phyloP scores from a whole-genome alignment of 805 yeast species.

The Danielozyma ontarioensis region DNA sequence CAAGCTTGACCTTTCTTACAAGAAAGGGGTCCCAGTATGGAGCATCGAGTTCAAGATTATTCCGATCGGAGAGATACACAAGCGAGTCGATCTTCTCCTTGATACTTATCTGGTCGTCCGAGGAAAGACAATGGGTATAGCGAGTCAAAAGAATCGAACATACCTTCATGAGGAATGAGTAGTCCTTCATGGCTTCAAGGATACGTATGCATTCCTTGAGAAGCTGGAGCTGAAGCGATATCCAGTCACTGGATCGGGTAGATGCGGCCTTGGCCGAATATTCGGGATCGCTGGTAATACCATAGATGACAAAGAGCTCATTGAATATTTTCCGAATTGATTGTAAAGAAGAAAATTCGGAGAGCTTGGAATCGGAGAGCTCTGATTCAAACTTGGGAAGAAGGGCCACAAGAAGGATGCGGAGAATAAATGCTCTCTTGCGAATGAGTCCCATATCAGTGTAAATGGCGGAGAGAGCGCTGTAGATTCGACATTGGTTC shows the following conservation, averaged over 20 bases:
- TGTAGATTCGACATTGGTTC: constrained; percentile 59
- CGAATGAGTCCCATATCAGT: constrained; percentile 55
- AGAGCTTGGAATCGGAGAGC: not conserved
- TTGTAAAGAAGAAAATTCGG: too few relatives aligned
- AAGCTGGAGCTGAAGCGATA: constrained; percentile 49
- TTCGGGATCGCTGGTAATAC: constrained; percentile 40
- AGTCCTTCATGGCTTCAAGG: constrained; percentile 48
- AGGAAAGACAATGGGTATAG: constrained; percentile 48
- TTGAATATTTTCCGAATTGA: constrained; percentile 41
- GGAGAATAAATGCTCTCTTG: constrained; percentile 64
- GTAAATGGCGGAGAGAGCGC: constrained; percentile 62
- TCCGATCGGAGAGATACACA: constrained; percentile 15
- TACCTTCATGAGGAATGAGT: constrained; percentile 31
- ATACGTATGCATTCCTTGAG: constrained; percentile 48
- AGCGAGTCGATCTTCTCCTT: constrained; percentile 24
- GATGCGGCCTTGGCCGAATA: constrained; percentile 13
- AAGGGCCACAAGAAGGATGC: constrained; percentile 55
- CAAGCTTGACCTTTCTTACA: constrained; percentile 45
- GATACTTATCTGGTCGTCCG: constrained; percentile 52
- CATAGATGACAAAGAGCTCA: constrained; percentile 48
- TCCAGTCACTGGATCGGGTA: constrained; percentile 40
- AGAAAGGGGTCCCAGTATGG: constrained; percentile 74
- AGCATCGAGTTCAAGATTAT: constrained; percentile 17
- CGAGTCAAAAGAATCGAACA: constrained; percentile 53
- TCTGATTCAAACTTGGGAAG: constrained; percentile 31